These are phyloP conservation scores for Diaporthe vaccinii DNA, from an alignment of 2,329 filamentous ascomycete species.

Conservation along the genomic window DNA sequence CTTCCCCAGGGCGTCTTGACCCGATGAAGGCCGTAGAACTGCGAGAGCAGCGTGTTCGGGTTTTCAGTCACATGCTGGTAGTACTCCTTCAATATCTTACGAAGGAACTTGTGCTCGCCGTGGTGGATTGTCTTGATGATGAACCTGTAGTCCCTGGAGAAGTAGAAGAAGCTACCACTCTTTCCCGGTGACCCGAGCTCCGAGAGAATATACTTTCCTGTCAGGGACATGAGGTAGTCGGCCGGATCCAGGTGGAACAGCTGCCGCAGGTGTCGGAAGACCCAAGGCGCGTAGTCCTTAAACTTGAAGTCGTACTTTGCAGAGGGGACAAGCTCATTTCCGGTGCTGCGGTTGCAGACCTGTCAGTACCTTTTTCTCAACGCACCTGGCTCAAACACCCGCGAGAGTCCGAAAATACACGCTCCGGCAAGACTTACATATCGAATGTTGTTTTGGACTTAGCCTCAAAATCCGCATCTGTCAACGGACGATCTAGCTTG, in stretches of 20 bases:
- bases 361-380: conserved; percentile 50
- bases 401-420: background rate
- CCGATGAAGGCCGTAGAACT: conserved; percentile 96
- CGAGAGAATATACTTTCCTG: conserved; percentile 98
- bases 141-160: conserved; percentile 99
- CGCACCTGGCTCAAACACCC: background rate
- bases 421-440: conserved; percentile 73
- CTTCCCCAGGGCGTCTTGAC: conserved; percentile 98
- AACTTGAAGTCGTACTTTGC: conserved; percentile 99
- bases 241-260: conserved; percentile 94
- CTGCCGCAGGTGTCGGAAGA: conserved; percentile 90
- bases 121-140: conserved; percentile 99
- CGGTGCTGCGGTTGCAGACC: conserved; percentile 71
- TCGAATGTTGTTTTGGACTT: conserved; percentile 99
- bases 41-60: conserved; percentile 95
- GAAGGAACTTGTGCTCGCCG: conserved; percentile 88
- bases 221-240: conserved; percentile 98
- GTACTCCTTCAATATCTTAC: conserved; percentile 90
- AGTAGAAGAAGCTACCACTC: conserved; percentile 99
- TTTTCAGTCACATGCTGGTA: conserved; percentile 91
- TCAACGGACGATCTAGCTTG: conserved; percentile 92
- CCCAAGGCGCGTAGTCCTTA: conserved; percentile 99
- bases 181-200: conserved; percentile 97
- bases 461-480: conserved; percentile 90
- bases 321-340: conserved; percentile 96